Conservation (phyloP, 192 early-diverging fungal genomes). For the Lunasporangiospora selenospora region DNA sequence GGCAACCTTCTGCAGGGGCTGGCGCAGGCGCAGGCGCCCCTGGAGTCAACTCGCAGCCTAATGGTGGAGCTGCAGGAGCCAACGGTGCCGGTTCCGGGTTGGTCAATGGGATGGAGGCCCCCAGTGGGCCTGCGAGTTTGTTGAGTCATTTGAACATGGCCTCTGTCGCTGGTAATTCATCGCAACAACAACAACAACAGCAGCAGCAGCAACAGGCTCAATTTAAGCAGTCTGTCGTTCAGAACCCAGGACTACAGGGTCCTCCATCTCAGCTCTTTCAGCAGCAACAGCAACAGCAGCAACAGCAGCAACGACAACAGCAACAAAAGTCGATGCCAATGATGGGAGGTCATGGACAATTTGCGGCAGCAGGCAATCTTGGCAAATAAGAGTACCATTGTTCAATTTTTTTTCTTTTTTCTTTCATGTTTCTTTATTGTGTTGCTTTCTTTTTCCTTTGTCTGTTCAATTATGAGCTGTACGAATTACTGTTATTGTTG, state of each 20-base stretch:
- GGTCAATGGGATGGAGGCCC: constrained; percentile 22
- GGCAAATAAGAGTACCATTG: not conserved
- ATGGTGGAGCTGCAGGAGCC: constrained; percentile 6
- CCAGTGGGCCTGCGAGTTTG: constrained; percentile 9
- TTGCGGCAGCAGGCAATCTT: constrained; percentile 1
- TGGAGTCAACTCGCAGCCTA: not conserved
- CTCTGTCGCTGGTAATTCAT: no score
- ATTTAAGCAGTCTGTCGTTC: constrained; percentile 8
- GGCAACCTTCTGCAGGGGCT: constrained; percentile 15
- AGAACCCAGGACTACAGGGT: not conserved
- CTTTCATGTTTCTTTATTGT: not conserved
- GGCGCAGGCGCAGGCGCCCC: not conserved
- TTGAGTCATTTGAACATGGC: constrained; percentile 26
- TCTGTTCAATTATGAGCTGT: not conserved
- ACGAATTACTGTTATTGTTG: not conserved
- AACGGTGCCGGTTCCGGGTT: not conserved
- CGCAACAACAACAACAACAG: constrained; percentile 15
- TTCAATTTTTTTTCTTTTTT: not conserved
- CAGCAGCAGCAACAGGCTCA: constrained; percentile 1
- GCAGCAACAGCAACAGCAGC: constrained; percentile 7
- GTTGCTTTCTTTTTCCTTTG: not conserved
- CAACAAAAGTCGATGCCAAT: constrained; percentile 40
- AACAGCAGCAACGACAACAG: constrained; percentile 20
- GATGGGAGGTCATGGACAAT: constrained; percentile 32
- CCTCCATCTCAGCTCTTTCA: not conserved